Conservation (phyloP, 371 early-diverging fungal genomes). For the Dichotomocladium elegans region DNA sequence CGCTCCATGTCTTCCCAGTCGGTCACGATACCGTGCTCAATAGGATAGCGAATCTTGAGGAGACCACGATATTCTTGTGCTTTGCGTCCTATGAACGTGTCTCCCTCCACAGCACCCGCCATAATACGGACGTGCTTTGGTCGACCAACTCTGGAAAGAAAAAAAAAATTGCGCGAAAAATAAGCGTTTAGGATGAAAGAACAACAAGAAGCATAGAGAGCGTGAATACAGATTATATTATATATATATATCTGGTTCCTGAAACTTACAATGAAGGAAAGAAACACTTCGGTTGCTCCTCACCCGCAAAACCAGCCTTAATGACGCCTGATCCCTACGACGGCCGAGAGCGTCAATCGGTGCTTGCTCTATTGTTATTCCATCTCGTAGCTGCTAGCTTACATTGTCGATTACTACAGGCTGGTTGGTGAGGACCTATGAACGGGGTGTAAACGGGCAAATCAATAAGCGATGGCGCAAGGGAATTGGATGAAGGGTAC, state of each 20-base stretch:
- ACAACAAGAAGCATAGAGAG: too few relatives aligned
- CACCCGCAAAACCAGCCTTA: conserved; percentile 98
- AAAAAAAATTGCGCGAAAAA: too few relatives aligned
- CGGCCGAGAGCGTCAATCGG: too few relatives aligned
- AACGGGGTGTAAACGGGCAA: background rate
- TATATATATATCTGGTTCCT: background rate
- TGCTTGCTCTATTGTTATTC: background rate
- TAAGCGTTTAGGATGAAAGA: too few relatives aligned
- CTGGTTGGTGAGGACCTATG: conserved; percentile 88
- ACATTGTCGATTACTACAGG: conserved; percentile 78
- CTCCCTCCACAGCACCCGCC: conserved; percentile 96
- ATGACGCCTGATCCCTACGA: conserved; percentile 88
- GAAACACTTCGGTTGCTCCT: conserved; percentile 90
- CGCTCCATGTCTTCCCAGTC: conserved; percentile 98
- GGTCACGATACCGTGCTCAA: conserved; percentile 94
- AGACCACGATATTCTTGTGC: conserved; percentile 94
- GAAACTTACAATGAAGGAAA: conserved; percentile 71
- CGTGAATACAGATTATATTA: background rate
- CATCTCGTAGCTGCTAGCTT: conserved; percentile 2
- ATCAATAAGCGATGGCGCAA: background rate
- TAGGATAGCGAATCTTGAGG: conserved; percentile 88
- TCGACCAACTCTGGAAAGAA: conserved; percentile 75
- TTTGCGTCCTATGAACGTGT: conserved; percentile 88
- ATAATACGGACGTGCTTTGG: conserved; percentile 94
- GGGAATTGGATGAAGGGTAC: background rate